phyloP scores from a whole-genome alignment of 2,329 filamentous ascomycete genomes.

The Colletotrichum sp. region DNA sequence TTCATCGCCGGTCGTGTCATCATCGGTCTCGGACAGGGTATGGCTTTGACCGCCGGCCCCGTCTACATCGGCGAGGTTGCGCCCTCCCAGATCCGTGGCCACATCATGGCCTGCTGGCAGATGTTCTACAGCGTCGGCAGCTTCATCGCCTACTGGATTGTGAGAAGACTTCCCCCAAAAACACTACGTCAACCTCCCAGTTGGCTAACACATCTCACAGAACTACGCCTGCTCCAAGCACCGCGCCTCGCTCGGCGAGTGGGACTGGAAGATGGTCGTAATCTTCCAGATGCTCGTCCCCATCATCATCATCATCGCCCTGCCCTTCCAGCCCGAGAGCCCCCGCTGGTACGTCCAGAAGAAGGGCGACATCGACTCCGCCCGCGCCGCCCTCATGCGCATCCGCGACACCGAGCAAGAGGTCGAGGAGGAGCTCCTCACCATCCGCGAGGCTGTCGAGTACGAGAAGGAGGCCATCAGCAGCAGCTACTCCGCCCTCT shows the following conservation, averaged over 20 bases:
- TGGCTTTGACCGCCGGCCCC: conserved; percentile 46
- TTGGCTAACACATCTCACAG: not conserved
- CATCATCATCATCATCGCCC: conserved; percentile 61
- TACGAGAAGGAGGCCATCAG: conserved; percentile 75
- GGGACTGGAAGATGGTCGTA: conserved; percentile 77
- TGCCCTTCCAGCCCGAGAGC: conserved; percentile 71
- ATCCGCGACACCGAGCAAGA: conserved; percentile 70
- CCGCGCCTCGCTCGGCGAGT: conserved; percentile 62
- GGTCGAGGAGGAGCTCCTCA: conserved; percentile 69
- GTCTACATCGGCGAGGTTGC: conserved; percentile 23
- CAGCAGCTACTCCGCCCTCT: conserved; percentile 65
- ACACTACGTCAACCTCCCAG: not conserved
- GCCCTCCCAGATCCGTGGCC: conserved; percentile 48
- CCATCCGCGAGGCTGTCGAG: conserved; percentile 71
- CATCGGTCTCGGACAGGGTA: conserved; percentile 73
- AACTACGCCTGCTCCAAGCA: conserved; percentile 63
- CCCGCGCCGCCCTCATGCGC: conserved; percentile 58
- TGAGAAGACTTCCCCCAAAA: not conserved
- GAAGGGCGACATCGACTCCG: conserved; percentile 63
- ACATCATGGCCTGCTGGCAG: conserved; percentile 72
- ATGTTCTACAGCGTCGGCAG: conserved; percentile 68
- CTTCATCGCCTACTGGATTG: conserved; percentile 57
- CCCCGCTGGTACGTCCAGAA: conserved; percentile 73
- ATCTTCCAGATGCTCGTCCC: conserved; percentile 77
- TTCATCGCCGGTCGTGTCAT: conserved; percentile 74